A percentile compares a stretch with the other conserved stretches of the same genome.
phyloP scores from a whole-genome alignment of 441 rosid species.

The Adansonia madagascariensis region DNA sequence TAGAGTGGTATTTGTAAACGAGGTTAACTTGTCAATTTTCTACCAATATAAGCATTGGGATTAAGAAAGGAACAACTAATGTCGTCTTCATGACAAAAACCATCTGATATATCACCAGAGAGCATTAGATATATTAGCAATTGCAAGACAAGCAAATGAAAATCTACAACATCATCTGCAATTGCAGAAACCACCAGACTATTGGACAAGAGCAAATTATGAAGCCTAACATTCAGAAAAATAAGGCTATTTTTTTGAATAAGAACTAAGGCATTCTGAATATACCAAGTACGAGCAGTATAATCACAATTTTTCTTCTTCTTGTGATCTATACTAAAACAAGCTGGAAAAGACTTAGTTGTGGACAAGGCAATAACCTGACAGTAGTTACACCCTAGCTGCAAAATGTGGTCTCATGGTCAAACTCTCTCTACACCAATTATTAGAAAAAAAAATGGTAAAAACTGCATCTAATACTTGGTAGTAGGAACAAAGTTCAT shows the following conservation, averaged over 20 bases:
- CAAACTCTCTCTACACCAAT: background rate
- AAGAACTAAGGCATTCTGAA: background rate
- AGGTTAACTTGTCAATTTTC: background rate
- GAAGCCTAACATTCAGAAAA: conserved; percentile 4
- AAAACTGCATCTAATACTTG: background rate
- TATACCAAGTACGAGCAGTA: background rate
- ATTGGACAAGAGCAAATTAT: conserved; percentile 9
- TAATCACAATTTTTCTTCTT: background rate
- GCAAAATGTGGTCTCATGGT: background rate
- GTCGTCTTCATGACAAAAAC: background rate
- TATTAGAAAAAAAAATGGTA: background rate
- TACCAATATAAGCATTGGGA: background rate
- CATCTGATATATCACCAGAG: conserved; percentile 3
- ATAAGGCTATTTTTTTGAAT: background rate
- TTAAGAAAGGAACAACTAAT: background rate
- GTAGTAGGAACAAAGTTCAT: background rate
- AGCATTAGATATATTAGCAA: conserved; percentile 11
- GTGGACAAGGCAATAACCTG: background rate
- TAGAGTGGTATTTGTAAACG: background rate
- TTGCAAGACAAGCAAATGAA: background rate
- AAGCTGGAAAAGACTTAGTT: background rate
- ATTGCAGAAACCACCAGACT: background rate
- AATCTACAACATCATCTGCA: background rate
- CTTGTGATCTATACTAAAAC: background rate
- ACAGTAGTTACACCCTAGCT: background rate